Percentiles rank a stretch among this genome's conserved stretches.
These are phyloP conservation scores for Phytophthora tubulina DNA, from an alignment of 352 stramenopile species.

Conservation along the genomic window DNA sequence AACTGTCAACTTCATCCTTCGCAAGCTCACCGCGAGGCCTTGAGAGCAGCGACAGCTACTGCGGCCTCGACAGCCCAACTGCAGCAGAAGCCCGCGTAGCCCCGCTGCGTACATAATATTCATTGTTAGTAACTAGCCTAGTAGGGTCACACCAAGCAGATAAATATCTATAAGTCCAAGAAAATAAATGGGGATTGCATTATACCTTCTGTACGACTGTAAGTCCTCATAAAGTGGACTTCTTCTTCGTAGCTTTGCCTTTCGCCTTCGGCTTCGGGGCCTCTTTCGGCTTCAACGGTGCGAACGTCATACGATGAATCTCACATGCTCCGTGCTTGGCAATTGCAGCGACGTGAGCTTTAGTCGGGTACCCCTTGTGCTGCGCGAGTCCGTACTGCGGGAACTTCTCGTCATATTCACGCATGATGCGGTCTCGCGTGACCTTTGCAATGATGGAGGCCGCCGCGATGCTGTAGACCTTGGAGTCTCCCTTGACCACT, in stretches of 20 bases:
- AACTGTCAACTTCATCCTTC: slow-evolving; percentile 47
- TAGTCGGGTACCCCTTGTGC: slow-evolving; percentile 98
- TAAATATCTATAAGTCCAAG: slow-evolving; percentile 36
- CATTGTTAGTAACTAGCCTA: slow-evolving; percentile 19
- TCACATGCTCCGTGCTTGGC: slow-evolving; percentile 89
- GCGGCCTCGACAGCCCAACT: slow-evolving; percentile 35
- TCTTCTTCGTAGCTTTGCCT: slow-evolving; percentile 24
- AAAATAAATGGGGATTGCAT: slow-evolving; percentile 33
- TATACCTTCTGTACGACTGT: slow-evolving; percentile 13
- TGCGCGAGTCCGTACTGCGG: slow-evolving; percentile 95
- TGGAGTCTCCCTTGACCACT: slow-evolving; percentile 96
- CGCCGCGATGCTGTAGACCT: slow-evolving; percentile 96
- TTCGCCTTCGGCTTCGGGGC: slow-evolving; percentile 36
- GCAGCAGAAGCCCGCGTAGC: slow-evolving; percentile 27
- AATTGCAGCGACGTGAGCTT: slow-evolving; percentile 92
- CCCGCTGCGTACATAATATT: slow-evolving; percentile 38
- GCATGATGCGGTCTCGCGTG: slow-evolving; percentile 97
- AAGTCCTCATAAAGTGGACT: slow-evolving; percentile 6
- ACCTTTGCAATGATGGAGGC: slow-evolving; percentile 99
- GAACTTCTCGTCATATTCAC: slow-evolving; percentile 93
- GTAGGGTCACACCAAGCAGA: slow-evolving; percentile 17
- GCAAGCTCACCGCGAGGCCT: slow-evolving; percentile 41
- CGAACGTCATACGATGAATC: slow-evolving; percentile 98
- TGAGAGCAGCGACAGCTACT: slow-evolving; percentile 48
- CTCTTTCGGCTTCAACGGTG: slow-evolving; percentile 91